A percentile compares a stretch with the other conserved stretches of the same genome.
Conservation (phyloP, 139 green algal species). For the Gonium pectorale region DNA sequence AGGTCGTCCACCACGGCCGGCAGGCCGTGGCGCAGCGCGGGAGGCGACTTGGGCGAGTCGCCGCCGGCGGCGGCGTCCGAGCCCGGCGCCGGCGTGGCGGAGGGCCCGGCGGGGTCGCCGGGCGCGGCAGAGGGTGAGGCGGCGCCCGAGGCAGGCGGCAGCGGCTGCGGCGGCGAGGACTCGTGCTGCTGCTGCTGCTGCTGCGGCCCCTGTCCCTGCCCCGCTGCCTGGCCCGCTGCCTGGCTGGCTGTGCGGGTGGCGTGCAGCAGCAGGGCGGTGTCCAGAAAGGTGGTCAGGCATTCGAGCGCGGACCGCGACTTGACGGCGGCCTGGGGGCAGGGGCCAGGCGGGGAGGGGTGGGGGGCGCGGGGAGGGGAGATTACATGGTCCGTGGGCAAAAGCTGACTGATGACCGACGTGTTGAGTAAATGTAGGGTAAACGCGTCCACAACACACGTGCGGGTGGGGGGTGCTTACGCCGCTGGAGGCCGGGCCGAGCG, state of each 20-base stretch:
- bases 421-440: no score
- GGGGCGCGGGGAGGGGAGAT: neutral
- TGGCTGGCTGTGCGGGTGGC: conserved; percentile 16
- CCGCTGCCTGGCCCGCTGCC: no score
- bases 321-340: neutral
- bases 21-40: conserved; percentile 43
- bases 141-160: neutral
- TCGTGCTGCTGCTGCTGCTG: neutral
- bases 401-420: no score
- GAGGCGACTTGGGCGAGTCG: neutral
- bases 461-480: no score
- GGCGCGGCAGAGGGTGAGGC: neutral
- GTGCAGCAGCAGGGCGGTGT: conserved; percentile 78
- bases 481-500: no score
- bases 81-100: neutral
- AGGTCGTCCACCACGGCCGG: conserved; percentile 85
- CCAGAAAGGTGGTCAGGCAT: conserved; percentile 81
- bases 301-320: conserved; percentile 67
- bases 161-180: neutral
- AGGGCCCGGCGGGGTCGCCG: neutral
- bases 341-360: neutral
- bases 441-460: no score
- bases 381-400: no score
- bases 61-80: neutral
- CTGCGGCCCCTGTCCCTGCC: no score